These are phyloP conservation scores for Climacium dendroides DNA, from an alignment of 225 moss, liverwort and hornwort genomes.

Conservation along the genomic window DNA sequence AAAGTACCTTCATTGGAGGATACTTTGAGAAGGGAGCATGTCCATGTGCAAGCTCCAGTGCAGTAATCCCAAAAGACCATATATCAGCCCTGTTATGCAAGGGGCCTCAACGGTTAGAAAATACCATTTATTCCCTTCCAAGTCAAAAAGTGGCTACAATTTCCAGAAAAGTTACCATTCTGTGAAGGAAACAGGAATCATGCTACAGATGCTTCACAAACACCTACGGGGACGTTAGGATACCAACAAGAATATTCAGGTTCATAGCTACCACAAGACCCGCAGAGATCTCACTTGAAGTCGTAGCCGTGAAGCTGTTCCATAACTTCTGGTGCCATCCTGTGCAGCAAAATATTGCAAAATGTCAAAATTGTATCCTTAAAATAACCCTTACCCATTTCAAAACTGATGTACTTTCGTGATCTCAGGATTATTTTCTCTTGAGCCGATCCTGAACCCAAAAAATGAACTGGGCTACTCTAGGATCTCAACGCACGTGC, in stretches of 20 bases:
- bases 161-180: background rate
- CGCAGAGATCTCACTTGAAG: constrained; percentile 57
- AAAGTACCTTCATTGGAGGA: constrained; percentile 84
- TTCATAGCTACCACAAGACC: constrained; percentile 4
- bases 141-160: background rate
- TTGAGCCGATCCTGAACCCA: background rate
- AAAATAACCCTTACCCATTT: background rate
- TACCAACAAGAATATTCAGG: constrained; percentile 6
- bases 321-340: constrained; percentile 99
- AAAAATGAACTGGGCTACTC: background rate
- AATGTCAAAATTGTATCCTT: background rate
- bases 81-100: constrained; percentile 63
- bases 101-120: background rate
- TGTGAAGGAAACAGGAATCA: background rate
- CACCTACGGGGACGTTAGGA: background rate
- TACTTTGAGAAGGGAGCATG: constrained; percentile 95
- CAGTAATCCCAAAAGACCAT: constrained; percentile 98
- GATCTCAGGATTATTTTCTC: background rate
- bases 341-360: background rate
- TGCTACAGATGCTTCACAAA: background rate
- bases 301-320: constrained; percentile 99
- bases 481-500: background rate
- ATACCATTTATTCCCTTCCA: background rate
- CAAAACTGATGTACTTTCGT: background rate
- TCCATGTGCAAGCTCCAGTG: constrained; percentile 96